These are phyloP conservation scores for Trametes elegans DNA, from an alignment of 768 basidiomycete species.

Conservation along the genomic window DNA sequence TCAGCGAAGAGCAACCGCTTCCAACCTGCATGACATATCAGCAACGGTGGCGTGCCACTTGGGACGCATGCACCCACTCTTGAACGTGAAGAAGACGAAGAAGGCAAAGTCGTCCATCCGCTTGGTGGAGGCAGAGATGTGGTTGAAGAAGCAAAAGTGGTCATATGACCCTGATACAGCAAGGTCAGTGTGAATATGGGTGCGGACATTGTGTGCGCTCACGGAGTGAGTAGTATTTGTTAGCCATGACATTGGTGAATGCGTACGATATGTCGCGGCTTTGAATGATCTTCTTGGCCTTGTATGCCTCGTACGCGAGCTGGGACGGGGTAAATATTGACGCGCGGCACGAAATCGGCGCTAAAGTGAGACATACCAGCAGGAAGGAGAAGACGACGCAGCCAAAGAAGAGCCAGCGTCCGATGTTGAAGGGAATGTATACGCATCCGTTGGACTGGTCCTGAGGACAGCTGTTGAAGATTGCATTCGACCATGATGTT, in stretches of 20 bases:
- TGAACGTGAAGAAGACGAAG: constrained; percentile 99
- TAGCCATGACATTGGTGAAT: constrained; percentile 96
- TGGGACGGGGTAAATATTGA: constrained; percentile 28
- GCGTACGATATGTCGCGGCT: constrained; percentile 97
- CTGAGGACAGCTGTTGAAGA: constrained; percentile 70
- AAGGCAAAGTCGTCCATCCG: constrained; percentile 97
- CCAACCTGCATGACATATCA: constrained; percentile 53
- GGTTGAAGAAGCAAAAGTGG: constrained; percentile 97
- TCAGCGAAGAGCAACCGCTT: constrained; percentile 89
- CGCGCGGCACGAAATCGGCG: neutral
- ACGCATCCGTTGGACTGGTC: constrained; percentile 63
- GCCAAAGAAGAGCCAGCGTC: constrained; percentile 96
- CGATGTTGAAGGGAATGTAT: constrained; percentile 82
- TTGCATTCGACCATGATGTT: constrained; percentile 86
- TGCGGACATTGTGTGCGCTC: constrained; percentile 32
- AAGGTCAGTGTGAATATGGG: neutral
- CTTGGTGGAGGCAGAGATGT: constrained; percentile 95
- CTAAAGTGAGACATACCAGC: constrained; percentile 54
- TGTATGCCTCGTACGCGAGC: constrained; percentile 91
- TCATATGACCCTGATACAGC: constrained; percentile 79
- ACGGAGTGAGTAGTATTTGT: constrained; percentile 96
- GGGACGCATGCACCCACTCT: constrained; percentile 57
- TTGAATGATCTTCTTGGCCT: constrained; percentile 90
- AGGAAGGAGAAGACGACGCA: constrained; percentile 99
- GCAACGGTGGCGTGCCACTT: neutral